Evolutionary conservation across 352 stramenopile genomes (phyloP), one percentile per base, ranked within the genome.

Genomic region (Pythium chondricola): DNA sequence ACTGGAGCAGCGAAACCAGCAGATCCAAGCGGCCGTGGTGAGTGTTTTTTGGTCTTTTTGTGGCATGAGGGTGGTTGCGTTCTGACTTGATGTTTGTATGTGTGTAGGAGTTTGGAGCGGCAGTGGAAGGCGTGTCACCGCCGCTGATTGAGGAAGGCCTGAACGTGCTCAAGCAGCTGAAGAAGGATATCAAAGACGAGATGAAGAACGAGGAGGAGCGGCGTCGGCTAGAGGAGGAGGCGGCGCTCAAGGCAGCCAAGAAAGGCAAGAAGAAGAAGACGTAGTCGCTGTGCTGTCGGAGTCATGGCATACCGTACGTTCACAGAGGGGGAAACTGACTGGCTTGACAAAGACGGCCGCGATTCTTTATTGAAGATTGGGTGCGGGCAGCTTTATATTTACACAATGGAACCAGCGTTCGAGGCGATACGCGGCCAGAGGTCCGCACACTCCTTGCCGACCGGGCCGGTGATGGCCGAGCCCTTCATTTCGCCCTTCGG

Each of bases 401-500:
- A 99, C 53, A 99, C 79, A 88, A 99, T 99, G 55, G 96, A 99
- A 71, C 96, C 96, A 69, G 97, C 90, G 83, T 98, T 99, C 55
- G 91, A 96, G 57, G 97, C 96, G 75, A 99, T 99, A 98, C 97
- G 95, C 45, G 97, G 97, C 97, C 97, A 99, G 63, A 99, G 77
- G 79, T 99, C 97, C 27, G 97, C 97, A 84, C 97, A 99, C 78
- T 99, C 97, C 91, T 99, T 99, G 51, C 95, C 96, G 58, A 99
- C 96, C 38, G 97, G 97, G 69, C 97, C 97, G 54, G 96, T 98
- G 53, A 99, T 98, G 63, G 97, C 97, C 64, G 94, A 99, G 54
- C 93, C 97, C 89, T 99, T 99, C 97, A 99, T 99, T 82, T 99
- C 97, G 67, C 97, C 97, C 93, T 99, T 99, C 55, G 97, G 97